Percentiles rank a stretch among this genome's conserved stretches.
Conservation (phyloP, 192 early-diverging fungal genomes). For the Umbelopsis ramanniana region DNA sequence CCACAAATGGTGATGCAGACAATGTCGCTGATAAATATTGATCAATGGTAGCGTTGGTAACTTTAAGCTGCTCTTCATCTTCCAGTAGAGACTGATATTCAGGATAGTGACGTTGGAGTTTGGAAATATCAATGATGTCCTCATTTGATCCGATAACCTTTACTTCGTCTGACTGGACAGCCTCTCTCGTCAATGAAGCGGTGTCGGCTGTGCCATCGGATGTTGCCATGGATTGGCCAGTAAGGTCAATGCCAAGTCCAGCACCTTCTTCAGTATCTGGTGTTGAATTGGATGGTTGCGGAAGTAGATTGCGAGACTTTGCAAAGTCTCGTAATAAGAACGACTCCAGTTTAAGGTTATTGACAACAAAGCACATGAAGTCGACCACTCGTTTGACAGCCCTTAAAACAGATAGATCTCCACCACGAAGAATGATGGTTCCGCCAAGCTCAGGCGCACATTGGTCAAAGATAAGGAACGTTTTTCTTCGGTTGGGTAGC, state of each 20-base stretch:
- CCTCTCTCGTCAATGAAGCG: conserved; percentile 18
- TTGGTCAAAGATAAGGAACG: conserved; percentile 89
- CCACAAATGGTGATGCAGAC: conserved; percentile 88
- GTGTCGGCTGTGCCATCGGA: not conserved
- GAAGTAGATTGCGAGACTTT: conserved; percentile 31
- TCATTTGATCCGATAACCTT: not conserved
- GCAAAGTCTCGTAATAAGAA: conserved; percentile 75
- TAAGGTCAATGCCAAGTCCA: conserved; percentile 22
- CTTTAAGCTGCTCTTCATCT: conserved; percentile 36
- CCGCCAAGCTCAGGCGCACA: conserved; percentile 80
- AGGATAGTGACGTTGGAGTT: not conserved
- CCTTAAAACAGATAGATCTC: conserved; percentile 60
- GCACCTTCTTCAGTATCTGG: not conserved
- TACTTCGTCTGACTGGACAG: not conserved
- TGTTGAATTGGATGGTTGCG: not conserved
- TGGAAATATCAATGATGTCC: not conserved
- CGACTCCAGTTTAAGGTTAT: conserved; percentile 88
- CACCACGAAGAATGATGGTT: conserved; percentile 92
- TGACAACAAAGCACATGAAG: conserved; percentile 83
- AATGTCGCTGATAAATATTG: conserved; percentile 72
- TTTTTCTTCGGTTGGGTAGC: conserved; percentile 82
- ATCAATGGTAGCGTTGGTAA: conserved; percentile 40
- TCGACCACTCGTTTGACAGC: conserved; percentile 83
- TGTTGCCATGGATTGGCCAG: not conserved
- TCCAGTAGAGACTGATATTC: conserved; percentile 9